phyloP scores from a whole-genome alignment of 177 flowering plant species.

The Vitis hybrid region DNA sequence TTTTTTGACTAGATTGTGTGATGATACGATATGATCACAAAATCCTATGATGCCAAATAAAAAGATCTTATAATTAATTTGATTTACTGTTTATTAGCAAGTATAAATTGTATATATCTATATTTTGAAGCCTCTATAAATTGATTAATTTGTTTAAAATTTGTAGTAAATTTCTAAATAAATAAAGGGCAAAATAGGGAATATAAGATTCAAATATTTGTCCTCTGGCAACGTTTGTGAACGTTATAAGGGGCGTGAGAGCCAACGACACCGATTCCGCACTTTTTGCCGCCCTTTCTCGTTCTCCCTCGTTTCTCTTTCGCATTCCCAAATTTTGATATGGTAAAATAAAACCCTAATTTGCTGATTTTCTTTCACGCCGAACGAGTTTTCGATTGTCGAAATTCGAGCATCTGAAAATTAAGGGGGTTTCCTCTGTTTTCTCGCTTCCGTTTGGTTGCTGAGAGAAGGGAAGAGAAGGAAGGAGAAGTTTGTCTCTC shows the following conservation, averaged over 20 bases:
- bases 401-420: background rate
- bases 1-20: no score
- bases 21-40: no score
- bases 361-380: background rate
- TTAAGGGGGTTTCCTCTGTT: background rate
- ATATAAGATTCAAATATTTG: background rate
- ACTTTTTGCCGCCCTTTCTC: constrained; percentile 24
- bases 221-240: background rate
- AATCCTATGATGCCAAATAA: no score
- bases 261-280: constrained; percentile 10
- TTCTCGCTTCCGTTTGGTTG: background rate
- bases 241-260: background rate
- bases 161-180: no score
- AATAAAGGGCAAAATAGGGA: constrained; percentile 11
- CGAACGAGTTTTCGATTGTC: no score
- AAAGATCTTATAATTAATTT: no score
- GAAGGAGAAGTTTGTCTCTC: background rate
- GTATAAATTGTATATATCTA: no score
- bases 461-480: background rate
- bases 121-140: no score
- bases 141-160: no score
- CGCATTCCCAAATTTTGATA: background rate
- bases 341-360: background rate
- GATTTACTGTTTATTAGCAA: no score
- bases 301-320: no score